Evolutionary conservation across 2,329 filamentous ascomycete species (phyloP), one percentile per base, ranked within the genome.

Genomic region (Neophaeococcomyces mojaviensis): DNA sequence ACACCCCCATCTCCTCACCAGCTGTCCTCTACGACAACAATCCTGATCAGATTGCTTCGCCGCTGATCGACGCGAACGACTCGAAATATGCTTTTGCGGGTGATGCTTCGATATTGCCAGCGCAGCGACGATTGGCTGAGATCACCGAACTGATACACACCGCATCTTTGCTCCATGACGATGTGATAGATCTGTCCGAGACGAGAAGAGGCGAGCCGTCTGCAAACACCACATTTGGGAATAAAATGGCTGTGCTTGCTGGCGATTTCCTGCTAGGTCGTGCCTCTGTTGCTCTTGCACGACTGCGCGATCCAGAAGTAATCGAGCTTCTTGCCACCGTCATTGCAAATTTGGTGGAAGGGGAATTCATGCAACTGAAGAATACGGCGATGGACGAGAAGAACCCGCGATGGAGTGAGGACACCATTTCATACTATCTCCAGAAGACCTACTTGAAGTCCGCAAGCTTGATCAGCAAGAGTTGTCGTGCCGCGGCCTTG

Each of bases 291-390:
- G 90, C 90, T 4, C 76, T 98, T 34, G 92, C 92, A 12, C 81
- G 92, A 34, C 71, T 98, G 49, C 80, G 90, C 26, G 88, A 98
- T 61, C 85, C 89, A 35, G 92, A 98, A 67, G 92, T 98, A 2
- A 88, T 88, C 7, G 92, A 98, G 69, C 77, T 98, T 6, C 72
- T 98, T 24, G 88, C 92, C 3, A 97, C 90, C 1, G 92, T 97
- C 34, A 97, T 98, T 57, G 90, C 92, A 36, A 98, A 98, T 64
- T 73, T 98, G 20, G 89, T 98, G 16, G 92, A 98, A 69, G 92
- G 92, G 61, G 92, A 98, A 68, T 97, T 98, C 71, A 98, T 98
- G 92, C 92, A 98, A 72, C 73, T 98, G 58, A 94, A 95, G 71
- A 98, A 98, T 67, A 97, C 92, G 1, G 86, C 86, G 37, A 76